Conservation (phyloP, 2,329 filamentous ascomycete species). For the Arthrocladium fulminans region DNA sequence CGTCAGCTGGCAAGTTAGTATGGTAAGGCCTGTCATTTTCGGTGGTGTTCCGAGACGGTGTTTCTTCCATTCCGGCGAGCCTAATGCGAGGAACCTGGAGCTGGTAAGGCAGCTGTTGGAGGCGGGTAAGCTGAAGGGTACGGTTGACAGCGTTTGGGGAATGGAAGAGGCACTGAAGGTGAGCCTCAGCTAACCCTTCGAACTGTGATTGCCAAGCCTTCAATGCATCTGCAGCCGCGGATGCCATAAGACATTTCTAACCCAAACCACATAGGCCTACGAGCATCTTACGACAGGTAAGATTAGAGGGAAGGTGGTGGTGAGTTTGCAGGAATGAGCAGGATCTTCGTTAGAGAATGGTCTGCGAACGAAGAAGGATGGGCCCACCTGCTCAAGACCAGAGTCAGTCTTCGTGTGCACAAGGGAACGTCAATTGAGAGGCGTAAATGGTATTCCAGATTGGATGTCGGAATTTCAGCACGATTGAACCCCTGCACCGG, state of each 20-base stretch:
- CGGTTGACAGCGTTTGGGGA: conserved; percentile 32
- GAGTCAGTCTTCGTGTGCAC: too few species aligned
- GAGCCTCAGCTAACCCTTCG: background rate
- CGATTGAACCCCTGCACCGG: too few species aligned
- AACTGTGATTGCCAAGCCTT: background rate
- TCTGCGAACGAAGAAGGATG: too few species aligned
- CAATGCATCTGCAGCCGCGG: background rate
- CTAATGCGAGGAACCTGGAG: conserved; percentile 27
- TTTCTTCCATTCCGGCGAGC: conserved; percentile 10
- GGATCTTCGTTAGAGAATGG: too few species aligned
- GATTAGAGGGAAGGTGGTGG: conserved; percentile 11
- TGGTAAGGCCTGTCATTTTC: conserved; percentile 4
- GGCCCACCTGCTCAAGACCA: too few species aligned
- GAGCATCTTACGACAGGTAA: conserved; percentile 13
- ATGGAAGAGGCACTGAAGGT: conserved; percentile 29
- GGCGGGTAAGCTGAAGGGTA: conserved; percentile 29
- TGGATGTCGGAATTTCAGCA: too few species aligned
- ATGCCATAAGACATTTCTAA: too few species aligned
- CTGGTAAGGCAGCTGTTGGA: conserved; percentile 28
- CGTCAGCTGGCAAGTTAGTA: background rate
- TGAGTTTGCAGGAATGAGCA: conserved; percentile 10
- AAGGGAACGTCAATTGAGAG: too few species aligned
- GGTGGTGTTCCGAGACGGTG: conserved; percentile 10
- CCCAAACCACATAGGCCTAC: conserved; percentile 28
- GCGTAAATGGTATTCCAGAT: too few species aligned